phyloP scores from a whole-genome alignment of 225 moss, liverwort and hornwort species.

The Physcomitrellopsis africana region DNA sequence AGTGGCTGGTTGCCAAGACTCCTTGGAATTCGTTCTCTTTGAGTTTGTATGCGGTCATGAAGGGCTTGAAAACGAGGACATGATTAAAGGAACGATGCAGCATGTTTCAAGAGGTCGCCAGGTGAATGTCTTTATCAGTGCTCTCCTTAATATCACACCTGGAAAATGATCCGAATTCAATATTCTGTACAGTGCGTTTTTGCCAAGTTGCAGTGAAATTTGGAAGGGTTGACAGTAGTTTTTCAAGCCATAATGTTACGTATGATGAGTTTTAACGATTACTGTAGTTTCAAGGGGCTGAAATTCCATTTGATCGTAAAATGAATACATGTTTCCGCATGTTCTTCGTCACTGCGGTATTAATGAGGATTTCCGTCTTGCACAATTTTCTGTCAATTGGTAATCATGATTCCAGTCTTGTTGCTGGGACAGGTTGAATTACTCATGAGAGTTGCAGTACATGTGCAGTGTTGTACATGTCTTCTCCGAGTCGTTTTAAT shows the following conservation, averaged over 20 bases:
- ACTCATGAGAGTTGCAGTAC: neutral
- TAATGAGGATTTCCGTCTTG: neutral
- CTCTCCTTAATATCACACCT: constrained; percentile 6
- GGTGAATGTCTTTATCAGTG: constrained; percentile 24
- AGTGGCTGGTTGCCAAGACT: constrained; percentile 38
- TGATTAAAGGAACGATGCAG: constrained; percentile 54
- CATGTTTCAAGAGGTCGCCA: constrained; percentile 42
- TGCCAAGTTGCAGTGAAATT: constrained; percentile 8
- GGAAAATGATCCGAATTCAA: neutral
- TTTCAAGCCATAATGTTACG: neutral
- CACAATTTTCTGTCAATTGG: neutral
- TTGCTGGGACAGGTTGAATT: neutral
- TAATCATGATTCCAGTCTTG: neutral
- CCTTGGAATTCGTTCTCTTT: constrained; percentile 46
- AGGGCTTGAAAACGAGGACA: constrained; percentile 42
- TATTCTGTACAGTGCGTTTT: neutral
- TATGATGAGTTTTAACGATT: constrained; percentile 19
- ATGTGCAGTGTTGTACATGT: neutral
- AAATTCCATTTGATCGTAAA: constrained; percentile 1
- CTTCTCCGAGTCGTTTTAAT: neutral
- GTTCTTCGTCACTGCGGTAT: neutral
- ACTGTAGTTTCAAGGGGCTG: constrained; percentile 13
- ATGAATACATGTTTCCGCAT: neutral
- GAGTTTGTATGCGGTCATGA: constrained; percentile 51
- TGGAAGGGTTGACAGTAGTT: constrained; percentile 3